Conservation (phyloP, 306 rosid genomes). For the Castanea crenata region DNA sequence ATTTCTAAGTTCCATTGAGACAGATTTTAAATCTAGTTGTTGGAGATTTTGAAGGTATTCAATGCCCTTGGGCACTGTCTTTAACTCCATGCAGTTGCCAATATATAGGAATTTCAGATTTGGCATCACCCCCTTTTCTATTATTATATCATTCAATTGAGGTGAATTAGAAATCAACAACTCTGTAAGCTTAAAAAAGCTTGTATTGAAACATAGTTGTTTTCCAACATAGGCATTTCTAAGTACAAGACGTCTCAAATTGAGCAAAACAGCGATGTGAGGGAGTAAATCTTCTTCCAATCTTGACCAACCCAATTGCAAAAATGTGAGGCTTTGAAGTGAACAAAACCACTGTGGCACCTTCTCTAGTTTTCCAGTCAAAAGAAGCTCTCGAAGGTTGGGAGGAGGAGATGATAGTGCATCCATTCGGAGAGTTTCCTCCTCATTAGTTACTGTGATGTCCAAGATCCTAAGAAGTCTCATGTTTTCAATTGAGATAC, state of each 20-base stretch:
- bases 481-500: constrained; percentile 9
- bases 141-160: background rate
- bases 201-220: background rate
- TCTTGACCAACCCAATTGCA: background rate
- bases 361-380: background rate
- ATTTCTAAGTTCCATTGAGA: background rate
- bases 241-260: fast-evolving
- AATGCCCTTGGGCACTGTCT: constrained; percentile 3
- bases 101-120: background rate
- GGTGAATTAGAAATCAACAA: background rate
- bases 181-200: background rate
- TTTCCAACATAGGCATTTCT: background rate
- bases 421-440: background rate
- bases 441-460: background rate
- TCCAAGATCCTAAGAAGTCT: background rate
- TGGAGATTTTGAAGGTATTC: background rate
- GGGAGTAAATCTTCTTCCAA: background rate
- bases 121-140: constrained; percentile 3
- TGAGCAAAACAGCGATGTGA: background rate
- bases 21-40: fast-evolving
- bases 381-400: background rate
- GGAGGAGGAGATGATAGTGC: constrained; percentile 7
- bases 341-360: background rate
- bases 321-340: background rate
- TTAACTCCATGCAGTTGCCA: background rate